A percentile compares a stretch with the other conserved stretches of the same genome.
Evolutionary conservation across 306 rosid species (phyloP).

Genomic region (Fagus crenata): DNA sequence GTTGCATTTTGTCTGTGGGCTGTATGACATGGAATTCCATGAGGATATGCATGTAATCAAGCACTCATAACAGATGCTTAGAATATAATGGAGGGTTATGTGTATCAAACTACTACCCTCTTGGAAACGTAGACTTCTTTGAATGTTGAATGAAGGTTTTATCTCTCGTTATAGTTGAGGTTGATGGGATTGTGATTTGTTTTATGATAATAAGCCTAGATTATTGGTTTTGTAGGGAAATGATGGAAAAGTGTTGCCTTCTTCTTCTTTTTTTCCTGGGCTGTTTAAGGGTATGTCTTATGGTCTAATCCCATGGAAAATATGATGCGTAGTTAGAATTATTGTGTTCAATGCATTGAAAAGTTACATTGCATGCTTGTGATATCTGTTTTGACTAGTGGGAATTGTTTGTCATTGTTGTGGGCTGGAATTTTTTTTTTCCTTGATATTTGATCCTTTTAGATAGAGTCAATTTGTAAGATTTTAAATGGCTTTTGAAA

Average conservation of each 20-base stretch:
- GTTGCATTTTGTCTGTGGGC: not conserved
- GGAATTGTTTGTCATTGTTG: not conserved
- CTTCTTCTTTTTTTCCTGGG: not conserved
- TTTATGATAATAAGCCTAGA: not conserved
- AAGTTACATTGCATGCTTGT: not conserved
- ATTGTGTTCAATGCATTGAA: not conserved
- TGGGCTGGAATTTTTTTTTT: not conserved
- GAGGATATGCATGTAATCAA: not conserved
- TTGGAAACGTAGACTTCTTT: not conserved
- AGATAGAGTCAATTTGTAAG: not conserved
- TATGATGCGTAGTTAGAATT: not conserved
- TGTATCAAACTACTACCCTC: not conserved
- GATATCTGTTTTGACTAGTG: not conserved
- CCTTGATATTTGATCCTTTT: not conserved
- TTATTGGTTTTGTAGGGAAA: not conserved
- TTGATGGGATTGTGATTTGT: not conserved
- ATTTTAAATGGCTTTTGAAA: not conserved
- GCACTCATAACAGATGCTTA: not conserved
- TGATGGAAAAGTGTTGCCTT: not conserved
- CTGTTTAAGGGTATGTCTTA: not conserved
- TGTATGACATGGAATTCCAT: not conserved
- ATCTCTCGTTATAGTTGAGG: not conserved
- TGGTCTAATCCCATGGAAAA: not conserved
- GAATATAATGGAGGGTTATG: not conserved
- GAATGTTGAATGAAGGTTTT: not conserved